Evolutionary conservation across 2,329 filamentous ascomycete genomes (phyloP).

Genomic region (Penicillium sp.): DNA sequence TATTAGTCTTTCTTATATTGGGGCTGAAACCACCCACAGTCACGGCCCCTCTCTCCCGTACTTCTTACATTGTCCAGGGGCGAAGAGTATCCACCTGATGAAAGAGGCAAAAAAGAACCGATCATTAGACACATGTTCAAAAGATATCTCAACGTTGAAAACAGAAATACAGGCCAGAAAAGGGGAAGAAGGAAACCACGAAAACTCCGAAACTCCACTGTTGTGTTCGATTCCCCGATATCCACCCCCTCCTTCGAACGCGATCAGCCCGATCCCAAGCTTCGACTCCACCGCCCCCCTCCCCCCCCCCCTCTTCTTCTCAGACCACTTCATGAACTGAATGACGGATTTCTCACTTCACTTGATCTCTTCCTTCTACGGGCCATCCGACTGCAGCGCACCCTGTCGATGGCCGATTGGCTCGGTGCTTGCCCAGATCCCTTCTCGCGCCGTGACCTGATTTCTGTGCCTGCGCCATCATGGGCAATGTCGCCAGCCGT

Average conservation of each 20-base stretch:
- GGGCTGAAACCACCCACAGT: background rate
- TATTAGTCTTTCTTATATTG: background rate
- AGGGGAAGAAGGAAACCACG: background rate
- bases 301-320: background rate
- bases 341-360: slow-evolving; percentile 25
- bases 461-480: slow-evolving; percentile 50
- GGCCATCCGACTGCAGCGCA: slow-evolving; percentile 27
- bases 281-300: slow-evolving; percentile 13
- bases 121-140: background rate
- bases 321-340: slow-evolving; percentile 11
- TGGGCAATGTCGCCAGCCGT: slow-evolving; percentile 91
- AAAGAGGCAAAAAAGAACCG: background rate
- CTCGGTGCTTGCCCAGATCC: slow-evolving; percentile 29
- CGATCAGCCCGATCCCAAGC: slow-evolving; percentile 14
- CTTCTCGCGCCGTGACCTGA: slow-evolving; percentile 30
- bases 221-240: slow-evolving; percentile 6
- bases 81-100: background rate
- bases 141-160: background rate
- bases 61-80: background rate
- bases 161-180: background rate
- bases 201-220: slow-evolving; percentile 5
- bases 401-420: slow-evolving; percentile 36
- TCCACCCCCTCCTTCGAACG: slow-evolving; percentile 16
- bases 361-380: slow-evolving; percentile 12
- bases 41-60: background rate